phyloP scores from a whole-genome alignment of 805 yeast genomes.

The Metschnikowia matae region DNA sequence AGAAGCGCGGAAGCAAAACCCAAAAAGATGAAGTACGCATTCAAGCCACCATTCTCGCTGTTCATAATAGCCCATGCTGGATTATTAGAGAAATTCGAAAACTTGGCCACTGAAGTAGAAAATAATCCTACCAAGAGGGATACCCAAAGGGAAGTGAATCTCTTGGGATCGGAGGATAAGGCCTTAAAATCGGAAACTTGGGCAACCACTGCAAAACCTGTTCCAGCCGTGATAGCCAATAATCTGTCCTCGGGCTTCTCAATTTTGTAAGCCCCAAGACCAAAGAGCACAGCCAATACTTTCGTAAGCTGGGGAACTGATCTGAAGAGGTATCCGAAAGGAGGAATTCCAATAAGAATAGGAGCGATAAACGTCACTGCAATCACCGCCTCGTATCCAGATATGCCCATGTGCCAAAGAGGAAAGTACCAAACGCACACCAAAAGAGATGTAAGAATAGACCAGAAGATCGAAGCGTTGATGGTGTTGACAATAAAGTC shows the following conservation, averaged over 20 bases:
- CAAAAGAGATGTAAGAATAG: constrained; percentile 73
- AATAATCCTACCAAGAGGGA: constrained; percentile 71
- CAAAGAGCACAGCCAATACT: constrained; percentile 52
- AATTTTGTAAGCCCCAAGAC: constrained; percentile 72
- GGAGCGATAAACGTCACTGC: constrained; percentile 54
- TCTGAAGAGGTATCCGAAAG: constrained; percentile 28
- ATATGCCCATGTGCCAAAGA: constrained; percentile 95
- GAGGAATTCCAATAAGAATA: constrained; percentile 43
- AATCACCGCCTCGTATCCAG: constrained; percentile 84
- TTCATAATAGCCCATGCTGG: constrained; percentile 97
- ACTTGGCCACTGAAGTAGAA: constrained; percentile 69
- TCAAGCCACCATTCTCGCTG: constrained; percentile 79
- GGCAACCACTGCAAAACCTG: constrained; percentile 57
- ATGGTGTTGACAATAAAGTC: constrained; percentile 44
- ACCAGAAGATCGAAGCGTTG: constrained; percentile 82
- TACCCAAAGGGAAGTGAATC: constrained; percentile 44
- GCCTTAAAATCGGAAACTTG: constrained; percentile 51
- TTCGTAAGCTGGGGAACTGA: constrained; percentile 52
- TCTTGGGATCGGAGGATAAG: constrained; percentile 24
- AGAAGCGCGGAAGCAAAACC: constrained; percentile 64
- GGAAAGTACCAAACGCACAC: constrained; percentile 96
- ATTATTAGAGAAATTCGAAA: constrained; percentile 75
- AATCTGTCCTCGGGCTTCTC: constrained; percentile 69
- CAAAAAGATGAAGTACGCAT: constrained; percentile 58
- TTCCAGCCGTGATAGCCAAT: constrained; percentile 60